Conservation (phyloP, 176 grass and related monocot species). For the Zea mays region Zm-B73-REFERENCE-NAM-5.0 NC_050101.1:154428501-154429000, state of each 20-base stretch:
- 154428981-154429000: too few species aligned
- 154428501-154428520: too few species aligned
- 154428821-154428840: not conserved
- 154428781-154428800: not conserved
- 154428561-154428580: too few species aligned
- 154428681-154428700: not conserved
- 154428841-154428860: not conserved
- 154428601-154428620: too few species aligned
- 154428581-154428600: too few species aligned
- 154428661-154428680: not conserved
- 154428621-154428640: too few species aligned
- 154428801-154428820: conserved; percentile 1
- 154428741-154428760: conserved; percentile 25
- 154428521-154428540: too few species aligned
- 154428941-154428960: not conserved
- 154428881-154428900: not conserved
- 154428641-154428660: too few species aligned
- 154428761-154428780: conserved; percentile 13
- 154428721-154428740: not conserved
- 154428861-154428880: not conserved
- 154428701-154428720: not conserved
- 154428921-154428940: not conserved
- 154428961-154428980: not conserved
- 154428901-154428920: not conserved
- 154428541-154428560: too few species aligned